Evolutionary conservation across 1,284 basidiomycete species (phyloP).

Genomic region (Ganoderma multipileum): DNA sequence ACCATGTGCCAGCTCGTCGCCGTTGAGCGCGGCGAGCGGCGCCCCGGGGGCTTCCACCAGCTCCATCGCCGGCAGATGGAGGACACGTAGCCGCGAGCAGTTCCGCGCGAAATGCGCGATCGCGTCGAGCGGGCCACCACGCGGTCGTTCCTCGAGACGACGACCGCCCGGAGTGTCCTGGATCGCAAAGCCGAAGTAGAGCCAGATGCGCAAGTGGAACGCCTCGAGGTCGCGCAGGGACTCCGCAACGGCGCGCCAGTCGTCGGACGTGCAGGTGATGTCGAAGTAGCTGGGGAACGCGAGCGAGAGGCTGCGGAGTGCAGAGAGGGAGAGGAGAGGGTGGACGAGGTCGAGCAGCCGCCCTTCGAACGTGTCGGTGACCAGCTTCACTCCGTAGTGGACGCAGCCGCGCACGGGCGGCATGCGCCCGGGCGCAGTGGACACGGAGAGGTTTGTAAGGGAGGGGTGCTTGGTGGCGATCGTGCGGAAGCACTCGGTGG

Average conservation of each 20-base stretch:
- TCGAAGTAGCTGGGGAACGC: background rate
- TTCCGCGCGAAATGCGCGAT: background rate
- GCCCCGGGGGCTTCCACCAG: background rate
- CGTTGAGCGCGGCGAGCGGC: background rate
- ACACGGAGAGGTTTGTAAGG: background rate
- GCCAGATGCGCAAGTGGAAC: background rate
- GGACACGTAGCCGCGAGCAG: background rate
- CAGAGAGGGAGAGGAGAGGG: conserved; percentile 11
- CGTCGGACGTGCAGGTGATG: conserved; percentile 5
- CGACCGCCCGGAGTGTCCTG: background rate
- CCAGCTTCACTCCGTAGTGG: background rate
- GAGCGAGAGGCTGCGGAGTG: conserved; percentile 9
- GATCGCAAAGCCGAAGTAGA: background rate
- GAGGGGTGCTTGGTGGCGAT: background rate
- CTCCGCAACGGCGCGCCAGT: conserved; percentile 6
- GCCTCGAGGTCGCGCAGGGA: background rate
- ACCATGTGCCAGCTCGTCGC: background rate
- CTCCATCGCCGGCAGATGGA: conserved; percentile 1
- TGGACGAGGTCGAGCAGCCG: background rate
- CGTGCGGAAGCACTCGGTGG: background rate
- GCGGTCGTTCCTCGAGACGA: background rate
- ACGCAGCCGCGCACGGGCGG: background rate
- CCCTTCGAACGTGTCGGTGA: background rate
- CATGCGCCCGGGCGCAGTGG: background rate
- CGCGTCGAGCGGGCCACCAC: background rate